phyloP scores from a whole-genome alignment of 2,329 filamentous ascomycete genomes.

The Zalaria obscura region DNA sequence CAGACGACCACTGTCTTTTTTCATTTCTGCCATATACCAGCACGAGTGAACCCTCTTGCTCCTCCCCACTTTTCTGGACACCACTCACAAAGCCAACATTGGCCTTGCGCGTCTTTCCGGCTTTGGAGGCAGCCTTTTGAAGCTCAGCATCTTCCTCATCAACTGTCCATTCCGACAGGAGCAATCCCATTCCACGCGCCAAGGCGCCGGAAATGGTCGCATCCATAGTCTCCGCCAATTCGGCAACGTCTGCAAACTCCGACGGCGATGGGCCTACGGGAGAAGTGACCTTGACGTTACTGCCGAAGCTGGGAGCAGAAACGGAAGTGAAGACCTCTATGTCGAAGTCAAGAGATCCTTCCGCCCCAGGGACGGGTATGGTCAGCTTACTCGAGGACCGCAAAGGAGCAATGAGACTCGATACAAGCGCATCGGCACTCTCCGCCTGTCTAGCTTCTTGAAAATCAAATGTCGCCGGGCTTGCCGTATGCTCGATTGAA shows the following conservation, averaged over 20 bases:
- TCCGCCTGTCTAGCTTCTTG: constrained; percentile 1
- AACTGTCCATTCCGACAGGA: constrained; percentile 8
- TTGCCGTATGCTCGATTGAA: constrained; percentile 6
- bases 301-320: constrained; percentile 2
- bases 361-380: not conserved
- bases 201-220: constrained; percentile 1
- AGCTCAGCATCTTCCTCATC: constrained; percentile 9
- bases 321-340: constrained; percentile 3
- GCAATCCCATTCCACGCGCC: not conserved
- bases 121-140: not conserved
- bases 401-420: constrained; percentile 4
- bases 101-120: constrained; percentile 1
- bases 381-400: constrained; percentile 1
- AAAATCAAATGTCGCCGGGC: constrained; percentile 6
- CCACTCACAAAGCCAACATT: not conserved
- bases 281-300: constrained; percentile 2
- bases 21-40: not conserved
- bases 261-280: not conserved
- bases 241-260: constrained; percentile 3
- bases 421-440: constrained; percentile 7
- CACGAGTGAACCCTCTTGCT: not conserved
- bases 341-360: constrained; percentile 1
- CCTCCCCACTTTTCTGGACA: not conserved
- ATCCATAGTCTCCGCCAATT: constrained; percentile 2
- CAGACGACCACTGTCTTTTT: not conserved